phyloP scores from a whole-genome alignment of 2,329 filamentous ascomycete species.

The Phialophora chinensis region DNA sequence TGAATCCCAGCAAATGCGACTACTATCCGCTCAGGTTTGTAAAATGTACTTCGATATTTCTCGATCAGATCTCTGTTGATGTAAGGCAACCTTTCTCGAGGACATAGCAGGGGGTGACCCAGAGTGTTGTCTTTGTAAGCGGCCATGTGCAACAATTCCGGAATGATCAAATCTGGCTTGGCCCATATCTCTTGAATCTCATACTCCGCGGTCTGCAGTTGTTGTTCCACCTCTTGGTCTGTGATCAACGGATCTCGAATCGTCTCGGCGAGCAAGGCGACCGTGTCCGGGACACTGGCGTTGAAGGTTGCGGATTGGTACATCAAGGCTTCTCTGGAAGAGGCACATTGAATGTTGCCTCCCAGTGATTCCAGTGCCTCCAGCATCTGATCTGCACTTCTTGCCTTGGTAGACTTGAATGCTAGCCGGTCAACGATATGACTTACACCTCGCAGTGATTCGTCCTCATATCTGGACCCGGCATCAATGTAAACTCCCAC shows the following conservation, averaged over 20 bases:
- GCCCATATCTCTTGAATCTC: conserved; percentile 98
- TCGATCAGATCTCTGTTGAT: conserved; percentile 78
- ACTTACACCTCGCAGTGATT: conserved; percentile 82
- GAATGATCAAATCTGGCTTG: conserved; percentile 93
- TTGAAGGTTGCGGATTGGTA: conserved; percentile 99
- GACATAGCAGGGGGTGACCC: conserved; percentile 90
- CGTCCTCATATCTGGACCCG: conserved; percentile 91
- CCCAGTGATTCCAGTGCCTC: conserved; percentile 86
- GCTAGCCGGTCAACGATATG: conserved; percentile 96
- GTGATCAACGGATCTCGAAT: conserved; percentile 85
- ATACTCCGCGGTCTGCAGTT: conserved; percentile 89
- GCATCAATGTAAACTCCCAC: conserved; percentile 96
- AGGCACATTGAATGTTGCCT: conserved; percentile 96
- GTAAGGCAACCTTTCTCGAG: conserved; percentile 75
- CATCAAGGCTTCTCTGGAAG: conserved; percentile 94
- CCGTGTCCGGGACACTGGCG: conserved; percentile 79
- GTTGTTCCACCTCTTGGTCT: conserved; percentile 82
- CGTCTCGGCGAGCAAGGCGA: conserved; percentile 88
- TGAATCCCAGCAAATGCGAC: conserved; percentile 92
- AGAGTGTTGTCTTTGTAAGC: conserved; percentile 96
- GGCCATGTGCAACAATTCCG: conserved; percentile 92
- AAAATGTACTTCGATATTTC: conserved; percentile 82
- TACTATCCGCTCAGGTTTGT: conserved; percentile 87
- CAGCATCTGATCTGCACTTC: conserved; percentile 81
- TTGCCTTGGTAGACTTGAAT: conserved; percentile 82